Evolutionary conservation across 176 grass and related monocot species (phyloP).

Genomic region (Avena sativa): DNA sequence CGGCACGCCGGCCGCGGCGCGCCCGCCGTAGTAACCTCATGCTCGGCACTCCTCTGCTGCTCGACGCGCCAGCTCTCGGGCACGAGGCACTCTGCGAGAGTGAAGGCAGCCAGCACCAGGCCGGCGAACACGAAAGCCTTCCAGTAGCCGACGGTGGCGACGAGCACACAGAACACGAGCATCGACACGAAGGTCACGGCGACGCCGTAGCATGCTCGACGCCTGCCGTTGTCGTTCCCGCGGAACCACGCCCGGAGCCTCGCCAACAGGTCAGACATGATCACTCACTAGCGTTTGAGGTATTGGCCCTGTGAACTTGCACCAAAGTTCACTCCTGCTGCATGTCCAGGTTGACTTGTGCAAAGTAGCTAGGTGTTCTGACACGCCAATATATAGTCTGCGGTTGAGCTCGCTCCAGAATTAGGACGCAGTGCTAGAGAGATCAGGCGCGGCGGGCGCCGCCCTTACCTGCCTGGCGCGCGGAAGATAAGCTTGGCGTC

Average conservation of each 20-base stretch:
- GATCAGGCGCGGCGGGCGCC: neutral
- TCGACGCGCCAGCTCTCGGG: neutral
- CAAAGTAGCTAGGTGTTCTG: neutral
- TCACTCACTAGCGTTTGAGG: neutral
- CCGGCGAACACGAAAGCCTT: conserved; percentile 35
- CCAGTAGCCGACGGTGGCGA: conserved; percentile 25
- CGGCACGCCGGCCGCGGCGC: neutral
- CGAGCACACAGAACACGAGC: conserved; percentile 45
- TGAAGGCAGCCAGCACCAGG: conserved; percentile 17
- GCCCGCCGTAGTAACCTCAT: neutral
- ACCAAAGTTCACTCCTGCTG: neutral
- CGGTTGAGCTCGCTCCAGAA: conserved; percentile 7
- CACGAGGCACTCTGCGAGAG: neutral
- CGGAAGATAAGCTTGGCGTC: conserved; percentile 3
- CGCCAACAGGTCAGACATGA: neutral
- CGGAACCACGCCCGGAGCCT: neutral
- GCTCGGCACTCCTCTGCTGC: neutral
- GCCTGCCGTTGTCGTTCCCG: neutral
- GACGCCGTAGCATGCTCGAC: conserved; percentile 30
- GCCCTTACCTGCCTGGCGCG: conserved; percentile 3
- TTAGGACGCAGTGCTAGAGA: neutral
- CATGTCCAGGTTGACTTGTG: neutral
- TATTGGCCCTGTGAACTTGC: neutral
- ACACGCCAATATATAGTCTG: conserved; percentile 9
- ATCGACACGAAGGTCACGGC: neutral